Evolutionary conservation across 768 basidiomycete species (phyloP), one percentile per base, ranked within the genome.

Genomic region (Phanerochaete carnosa): DNA sequence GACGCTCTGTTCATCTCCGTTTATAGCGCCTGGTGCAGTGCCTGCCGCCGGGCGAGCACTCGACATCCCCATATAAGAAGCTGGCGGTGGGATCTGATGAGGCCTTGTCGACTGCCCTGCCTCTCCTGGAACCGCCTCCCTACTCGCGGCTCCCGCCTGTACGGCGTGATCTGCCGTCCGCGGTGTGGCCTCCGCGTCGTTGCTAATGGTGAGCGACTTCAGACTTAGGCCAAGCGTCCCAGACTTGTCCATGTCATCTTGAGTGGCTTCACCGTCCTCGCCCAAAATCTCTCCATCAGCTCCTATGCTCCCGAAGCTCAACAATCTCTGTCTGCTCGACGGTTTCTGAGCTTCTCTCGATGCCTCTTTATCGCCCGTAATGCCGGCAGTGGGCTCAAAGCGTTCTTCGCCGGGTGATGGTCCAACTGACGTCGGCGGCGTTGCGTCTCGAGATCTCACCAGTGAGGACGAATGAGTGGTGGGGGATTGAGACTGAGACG

Each of bases 301-400:
- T 39, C 70, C 72, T 57, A 84, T 82, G 56, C 79, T 83, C 7
- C 85, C 85, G 66, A 86, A 86, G 5, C 83, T 74, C 43, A 86
- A 76, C 54, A 73, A 71, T 63, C 70, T 59, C 9, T 67, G 63
- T 37, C 59, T 47, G 16, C 52, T 39, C 30, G 51, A 22, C 19
- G 51, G 32, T 33, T 52, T 32, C 51, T 52, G 51, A 11, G 51
- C 51, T 19, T 52, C 51, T 22, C 22, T 52, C 29, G 51, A 30
- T n/a, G n/a, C 58, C 35, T 22, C 39, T 29, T 19, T 53, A 23
- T n/a, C n/a, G 23, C 46, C 29, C 23, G 50, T 51, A 9, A 16
- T 26, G 50, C 15, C 22, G 58, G 28, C 30, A 26, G 22, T 33
- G 22, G 30, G 3, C 19, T 58, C 57, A 25, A 12, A 2, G 35